phyloP scores from a whole-genome alignment of 2,329 filamentous ascomycete genomes.

The Verticillium alfalfae region DNA sequence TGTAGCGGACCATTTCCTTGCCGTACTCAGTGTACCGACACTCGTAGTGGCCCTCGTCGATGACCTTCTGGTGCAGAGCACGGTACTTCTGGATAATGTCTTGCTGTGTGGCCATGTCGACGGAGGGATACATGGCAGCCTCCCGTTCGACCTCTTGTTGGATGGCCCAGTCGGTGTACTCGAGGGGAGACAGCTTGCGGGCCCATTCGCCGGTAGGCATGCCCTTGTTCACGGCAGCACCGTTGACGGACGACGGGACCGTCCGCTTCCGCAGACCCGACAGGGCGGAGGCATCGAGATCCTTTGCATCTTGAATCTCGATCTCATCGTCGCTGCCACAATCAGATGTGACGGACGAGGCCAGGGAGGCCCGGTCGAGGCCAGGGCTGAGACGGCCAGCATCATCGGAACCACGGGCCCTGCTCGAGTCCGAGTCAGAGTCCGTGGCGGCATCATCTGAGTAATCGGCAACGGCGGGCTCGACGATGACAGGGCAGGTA shows the following conservation, averaged over 20 bases:
- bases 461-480: constrained; percentile 3
- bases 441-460: constrained; percentile 8
- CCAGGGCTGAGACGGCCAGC: neutral
- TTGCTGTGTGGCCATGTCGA: constrained; percentile 48
- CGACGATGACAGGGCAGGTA: constrained; percentile 2
- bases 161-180: constrained; percentile 29
- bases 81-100: constrained; percentile 52
- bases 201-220: neutral
- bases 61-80: constrained; percentile 46
- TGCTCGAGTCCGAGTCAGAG: constrained; percentile 7
- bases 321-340: constrained; percentile 2
- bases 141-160: constrained; percentile 28
- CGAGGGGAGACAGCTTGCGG: constrained; percentile 9
- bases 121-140: constrained; percentile 39
- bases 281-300: constrained; percentile 4
- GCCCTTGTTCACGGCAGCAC: neutral
- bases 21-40: constrained; percentile 54
- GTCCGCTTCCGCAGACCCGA: constrained; percentile 1
- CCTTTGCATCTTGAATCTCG: constrained; percentile 1
- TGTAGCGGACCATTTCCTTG: constrained; percentile 52
- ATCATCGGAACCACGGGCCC: neutral
- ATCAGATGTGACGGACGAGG: constrained; percentile 6
- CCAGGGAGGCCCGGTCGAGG: constrained; percentile 6
- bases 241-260: neutral
- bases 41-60: constrained; percentile 50